Evolutionary conservation across 108 stramenopile species (phyloP), one percentile per base, ranked within the genome.

Genomic region (Skeletonema potamos): DNA sequence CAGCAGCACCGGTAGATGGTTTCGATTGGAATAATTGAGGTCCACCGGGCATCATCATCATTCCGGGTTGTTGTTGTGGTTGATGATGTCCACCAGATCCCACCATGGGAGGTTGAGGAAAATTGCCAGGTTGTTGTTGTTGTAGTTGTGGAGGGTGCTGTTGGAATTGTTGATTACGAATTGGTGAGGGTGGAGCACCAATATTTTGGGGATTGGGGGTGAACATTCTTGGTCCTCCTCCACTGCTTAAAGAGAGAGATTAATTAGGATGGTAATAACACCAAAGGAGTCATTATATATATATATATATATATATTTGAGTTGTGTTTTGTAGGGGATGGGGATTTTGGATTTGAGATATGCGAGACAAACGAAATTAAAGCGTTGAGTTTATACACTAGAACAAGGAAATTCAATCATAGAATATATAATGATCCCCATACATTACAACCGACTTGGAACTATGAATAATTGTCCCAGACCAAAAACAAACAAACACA

Each of bases 81-180:
- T 8, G 13, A 33, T 34, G 60, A 0, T 61, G 60, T 58, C 37
- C 62, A 43, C 72, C 56, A 63, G 70, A 12, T 55, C 55, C 36
- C 33, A 62, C 69, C 57, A 24, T 39, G 2, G 66, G 66, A 18
- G 74, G 74, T 58, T 57, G 72, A 26, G 36, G 73, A 61, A 58
- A 56, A 28, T 24, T 34, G 4, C 48, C 48, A 51, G 54, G 70
- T 65, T 54, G 60, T 28, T 33, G 62, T 55, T 65, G n/a, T n/a
- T n/a, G n/a, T n/a, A n/a, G n/a, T n/a, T n/a, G n/a, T n/a, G n/a
- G n/a, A n/a, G n/a, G n/a, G n/a, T n/a, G 64, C 18, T 72, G 54
- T 39, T 54, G 37, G 22, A 39, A 27, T 12, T 22, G 59, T 29
- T 29, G 57, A 55, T 34, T 65, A 20, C 27, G 43, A 18, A 11